These are phyloP conservation scores for Cucumis variabilis DNA, from an alignment of 331 rosid species.

Conservation along the genomic window DNA sequence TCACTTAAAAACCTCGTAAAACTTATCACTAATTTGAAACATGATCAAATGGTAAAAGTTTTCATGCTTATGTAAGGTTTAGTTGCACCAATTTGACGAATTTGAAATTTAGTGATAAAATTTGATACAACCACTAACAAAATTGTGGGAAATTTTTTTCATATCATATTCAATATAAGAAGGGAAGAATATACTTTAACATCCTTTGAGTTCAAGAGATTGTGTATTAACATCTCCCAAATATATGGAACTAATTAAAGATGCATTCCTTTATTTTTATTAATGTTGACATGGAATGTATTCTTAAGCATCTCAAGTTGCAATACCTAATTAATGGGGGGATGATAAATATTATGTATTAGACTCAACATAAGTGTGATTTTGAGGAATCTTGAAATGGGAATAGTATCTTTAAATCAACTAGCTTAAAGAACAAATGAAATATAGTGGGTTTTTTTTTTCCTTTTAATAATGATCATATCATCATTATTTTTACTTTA, in stretches of 20 bases:
- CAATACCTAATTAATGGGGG: background rate
- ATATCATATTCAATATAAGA: no score
- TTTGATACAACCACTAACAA: no score
- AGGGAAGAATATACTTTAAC: background rate
- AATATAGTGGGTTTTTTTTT: no score
- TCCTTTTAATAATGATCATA: no score
- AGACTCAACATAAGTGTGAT: background rate
- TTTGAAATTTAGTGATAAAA: no score
- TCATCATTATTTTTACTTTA: no score
- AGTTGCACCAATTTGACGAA: no score
- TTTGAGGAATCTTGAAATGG: background rate
- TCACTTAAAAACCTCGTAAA: no score
- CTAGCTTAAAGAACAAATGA: background rate
- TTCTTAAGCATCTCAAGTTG: background rate
- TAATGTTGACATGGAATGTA: background rate
- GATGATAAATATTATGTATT: background rate
- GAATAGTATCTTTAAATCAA: background rate
- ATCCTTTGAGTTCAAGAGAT: background rate
- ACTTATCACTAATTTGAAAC: no score
- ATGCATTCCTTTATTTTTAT: background rate
- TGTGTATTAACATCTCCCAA: background rate
- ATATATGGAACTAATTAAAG: slow-evolving; percentile 5
- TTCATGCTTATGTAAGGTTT: no score
- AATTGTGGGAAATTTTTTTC: no score
- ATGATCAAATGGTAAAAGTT: no score